phyloP scores from a whole-genome alignment of 352 stramenopile species.

The Phytophthora pseudosyringae region DNA sequence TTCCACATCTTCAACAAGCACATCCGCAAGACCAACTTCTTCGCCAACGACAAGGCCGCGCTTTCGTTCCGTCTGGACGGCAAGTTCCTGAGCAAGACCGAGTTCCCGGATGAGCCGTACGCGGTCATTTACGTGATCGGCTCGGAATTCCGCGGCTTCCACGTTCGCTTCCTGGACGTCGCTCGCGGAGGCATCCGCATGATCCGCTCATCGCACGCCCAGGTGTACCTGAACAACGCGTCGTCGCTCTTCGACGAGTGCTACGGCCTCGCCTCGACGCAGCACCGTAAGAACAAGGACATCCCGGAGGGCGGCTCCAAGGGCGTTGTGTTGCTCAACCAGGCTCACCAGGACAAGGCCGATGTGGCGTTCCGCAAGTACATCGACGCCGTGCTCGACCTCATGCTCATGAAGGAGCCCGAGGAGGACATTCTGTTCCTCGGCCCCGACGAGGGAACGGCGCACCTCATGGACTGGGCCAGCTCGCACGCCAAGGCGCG shows the following conservation, averaged over 20 bases:
- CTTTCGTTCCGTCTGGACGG: constrained; percentile 78
- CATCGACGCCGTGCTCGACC: constrained; percentile 97
- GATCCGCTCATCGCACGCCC: constrained; percentile 74
- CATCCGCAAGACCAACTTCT: constrained; percentile 89
- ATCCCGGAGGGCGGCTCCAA: constrained; percentile 98
- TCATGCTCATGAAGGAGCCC: constrained; percentile 96
- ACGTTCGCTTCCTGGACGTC: constrained; percentile 98
- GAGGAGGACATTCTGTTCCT: constrained; percentile 97
- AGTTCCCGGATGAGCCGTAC: constrained; percentile 90
- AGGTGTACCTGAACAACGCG: constrained; percentile 93
- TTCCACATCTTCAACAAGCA: constrained; percentile 88
- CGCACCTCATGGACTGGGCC: constrained; percentile 97
- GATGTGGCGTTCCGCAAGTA: constrained; percentile 94
- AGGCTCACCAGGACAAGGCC: constrained; percentile 86
- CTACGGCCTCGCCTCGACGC: constrained; percentile 96
- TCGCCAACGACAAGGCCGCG: constrained; percentile 78
- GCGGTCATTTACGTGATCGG: constrained; percentile 96
- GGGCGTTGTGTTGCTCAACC: constrained; percentile 95
- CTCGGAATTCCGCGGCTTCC: constrained; percentile 97
- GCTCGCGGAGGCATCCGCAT: constrained; percentile 96
- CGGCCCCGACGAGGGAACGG: constrained; percentile 97
- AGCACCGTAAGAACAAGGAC: constrained; percentile 99
- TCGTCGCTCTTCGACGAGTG: constrained; percentile 97
- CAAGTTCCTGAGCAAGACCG: constrained; percentile 75
- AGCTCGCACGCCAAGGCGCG: constrained; percentile 93